Conservation (phyloP, 371 early-diverging fungal genomes). For the Polyrhizophydium stewartii region DNA sequence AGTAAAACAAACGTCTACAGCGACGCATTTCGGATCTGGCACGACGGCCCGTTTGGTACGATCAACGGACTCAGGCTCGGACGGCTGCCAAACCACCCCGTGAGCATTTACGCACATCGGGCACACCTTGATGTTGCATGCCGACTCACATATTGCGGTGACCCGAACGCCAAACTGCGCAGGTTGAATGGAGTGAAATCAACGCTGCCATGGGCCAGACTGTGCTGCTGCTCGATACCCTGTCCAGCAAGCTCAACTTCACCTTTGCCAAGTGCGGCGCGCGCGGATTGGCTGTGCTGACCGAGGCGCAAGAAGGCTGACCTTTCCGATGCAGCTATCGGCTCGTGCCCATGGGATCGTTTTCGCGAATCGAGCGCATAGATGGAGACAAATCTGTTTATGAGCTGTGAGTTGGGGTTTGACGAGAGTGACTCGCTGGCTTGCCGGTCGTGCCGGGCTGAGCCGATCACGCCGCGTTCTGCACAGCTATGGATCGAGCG, state of each 20-base stretch:
- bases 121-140: background rate
- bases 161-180: too few relatives aligned
- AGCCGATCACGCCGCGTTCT: too few relatives aligned
- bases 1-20: constrained; percentile 91
- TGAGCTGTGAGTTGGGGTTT: constrained; percentile 70
- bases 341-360: constrained; percentile 88
- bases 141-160: too few relatives aligned
- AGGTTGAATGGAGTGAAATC: constrained; percentile 93
- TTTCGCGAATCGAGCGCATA: constrained; percentile 81
- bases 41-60: constrained; percentile 83
- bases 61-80: constrained; percentile 94
- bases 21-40: constrained; percentile 84
- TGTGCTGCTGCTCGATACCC: constrained; percentile 76
- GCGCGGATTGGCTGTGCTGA: background rate
- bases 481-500: constrained; percentile 81
- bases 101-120: constrained; percentile 15
- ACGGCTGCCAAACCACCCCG: constrained; percentile 66
- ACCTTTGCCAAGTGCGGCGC: constrained; percentile 65
- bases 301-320: background rate
- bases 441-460: too few relatives aligned
- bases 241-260: constrained; percentile 78
- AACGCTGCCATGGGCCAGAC: constrained; percentile 97
- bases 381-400: constrained; percentile 71
- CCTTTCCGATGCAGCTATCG: constrained; percentile 51
- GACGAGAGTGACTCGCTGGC: too few relatives aligned